Conservation (phyloP, 169 alveolate genomes). For the Ichthyophthirius multifiliis region DNA sequence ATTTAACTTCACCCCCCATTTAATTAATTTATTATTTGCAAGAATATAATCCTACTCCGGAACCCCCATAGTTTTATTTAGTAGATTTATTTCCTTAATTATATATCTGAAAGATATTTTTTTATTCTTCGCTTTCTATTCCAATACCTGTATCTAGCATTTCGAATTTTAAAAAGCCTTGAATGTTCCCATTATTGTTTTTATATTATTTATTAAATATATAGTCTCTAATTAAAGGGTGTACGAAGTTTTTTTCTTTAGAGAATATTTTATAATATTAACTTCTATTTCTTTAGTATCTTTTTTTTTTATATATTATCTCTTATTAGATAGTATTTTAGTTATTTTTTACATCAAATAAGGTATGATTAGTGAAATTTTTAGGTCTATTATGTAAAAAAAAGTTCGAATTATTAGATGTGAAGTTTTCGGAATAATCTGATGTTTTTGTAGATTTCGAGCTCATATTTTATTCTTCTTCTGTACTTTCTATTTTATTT, state of each 20-base stretch:
- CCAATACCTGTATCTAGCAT: background rate
- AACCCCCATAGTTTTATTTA: background rate
- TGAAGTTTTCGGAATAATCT: too few species aligned
- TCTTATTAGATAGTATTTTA: too few species aligned
- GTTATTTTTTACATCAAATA: too few species aligned
- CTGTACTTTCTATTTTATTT: too few species aligned
- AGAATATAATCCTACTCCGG: background rate
- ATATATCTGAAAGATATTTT: background rate
- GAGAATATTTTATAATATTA: background rate
- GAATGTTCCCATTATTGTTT: background rate
- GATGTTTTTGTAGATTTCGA: too few species aligned
- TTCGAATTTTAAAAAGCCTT: background rate
- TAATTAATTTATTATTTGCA: background rate
- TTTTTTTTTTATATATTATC: too few species aligned
- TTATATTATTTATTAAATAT: background rate
- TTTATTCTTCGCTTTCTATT: background rate
- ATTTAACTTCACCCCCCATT: background rate
- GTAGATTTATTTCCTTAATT: background rate
- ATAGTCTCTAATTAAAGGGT: background rate
- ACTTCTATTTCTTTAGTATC: too few species aligned
- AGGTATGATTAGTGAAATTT: too few species aligned
- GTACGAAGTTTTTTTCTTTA: background rate
- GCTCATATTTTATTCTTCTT: too few species aligned
- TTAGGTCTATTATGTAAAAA: too few species aligned
- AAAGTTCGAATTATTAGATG: too few species aligned